Evolutionary conservation across 2,329 filamentous ascomycete species (phyloP), one percentile per base, ranked within the genome.

Genomic region (Aureobasidium sp.): DNA sequence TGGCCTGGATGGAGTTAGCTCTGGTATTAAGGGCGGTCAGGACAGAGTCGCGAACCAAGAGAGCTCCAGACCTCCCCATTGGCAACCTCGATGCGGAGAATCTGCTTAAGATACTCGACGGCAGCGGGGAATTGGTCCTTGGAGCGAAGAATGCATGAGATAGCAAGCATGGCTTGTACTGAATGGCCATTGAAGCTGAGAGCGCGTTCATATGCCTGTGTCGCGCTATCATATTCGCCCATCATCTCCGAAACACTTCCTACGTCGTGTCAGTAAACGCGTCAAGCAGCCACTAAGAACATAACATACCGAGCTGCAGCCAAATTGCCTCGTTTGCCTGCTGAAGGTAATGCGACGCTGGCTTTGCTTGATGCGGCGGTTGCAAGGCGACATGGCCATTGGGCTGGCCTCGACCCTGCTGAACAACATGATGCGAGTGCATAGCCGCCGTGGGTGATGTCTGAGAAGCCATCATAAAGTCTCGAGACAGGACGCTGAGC

Each of bases 21-120:
- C 14, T 9, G 29, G 7, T 12, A n/a, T 48, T 44, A 47, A 63
- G 25, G 27, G 15, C 55, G 9, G 15, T 9, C 20, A 7, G 27
- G 34, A 34, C 17, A 3, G 22, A 34, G 14, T 41, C 45, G 73
- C 84, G 67, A 81, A 94, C 90, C 93, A 34, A 97, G 81, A 72
- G 91, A 96, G 52, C 93, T 93, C 94, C 93, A 97, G 48, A 94
- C 91, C 75, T 97, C 94, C 63, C 94, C 94, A 72, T 96, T 97
- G 67, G 86, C 87, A 39, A 81, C 84, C 67, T 99, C 94, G 29
- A 97, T 81, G 76, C 96, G 95, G 60, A 97, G 78, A 64, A 97
- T 96, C 65, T 87, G 89, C 70, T 94, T 87, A 59, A 97, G 82
- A 73, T 93, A 97, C 71, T 97, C 93, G 58, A 97, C 89, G 0